Percentiles rank a stretch among this genome's conserved stretches.
Conservation (phyloP, 2,329 filamentous ascomycete genomes). For the Xylaria sp. region DNA sequence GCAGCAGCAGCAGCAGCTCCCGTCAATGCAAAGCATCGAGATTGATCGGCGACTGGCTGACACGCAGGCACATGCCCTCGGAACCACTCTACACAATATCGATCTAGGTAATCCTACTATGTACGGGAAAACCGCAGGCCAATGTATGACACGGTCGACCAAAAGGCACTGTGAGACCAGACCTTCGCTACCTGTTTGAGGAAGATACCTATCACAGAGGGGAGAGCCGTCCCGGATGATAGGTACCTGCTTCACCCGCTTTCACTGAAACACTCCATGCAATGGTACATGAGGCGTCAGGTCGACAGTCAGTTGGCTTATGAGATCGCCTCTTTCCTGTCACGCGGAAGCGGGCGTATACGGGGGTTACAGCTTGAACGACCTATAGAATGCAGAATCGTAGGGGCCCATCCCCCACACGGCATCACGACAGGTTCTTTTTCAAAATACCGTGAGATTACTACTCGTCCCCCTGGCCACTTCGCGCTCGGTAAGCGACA, state of each 20-base stretch:
- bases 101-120: neutral
- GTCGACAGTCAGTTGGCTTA: neutral
- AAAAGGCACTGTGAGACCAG: conserved; percentile 1
- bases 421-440: neutral
- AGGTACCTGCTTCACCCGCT: neutral
- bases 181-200: neutral
- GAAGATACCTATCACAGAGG: neutral
- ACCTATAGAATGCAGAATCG: neutral
- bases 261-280: neutral
- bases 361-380: neutral
- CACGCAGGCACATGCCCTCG: conserved; percentile 6
- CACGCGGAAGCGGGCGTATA: neutral
- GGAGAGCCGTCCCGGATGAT: neutral
- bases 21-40: conserved; percentile 1
- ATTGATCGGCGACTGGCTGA: conserved; percentile 8
- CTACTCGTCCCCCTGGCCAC: neutral
- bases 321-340: neutral
- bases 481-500: neutral
- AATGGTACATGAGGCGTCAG: neutral
- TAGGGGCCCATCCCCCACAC: neutral
- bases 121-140: neutral
- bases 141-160: neutral
- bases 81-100: neutral
- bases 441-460: neutral
- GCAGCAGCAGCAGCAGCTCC: neutral